Base-by-base conservation (phyloP, 2,329 filamentous ascomycete species). In the Penicillium italicum region DNA sequence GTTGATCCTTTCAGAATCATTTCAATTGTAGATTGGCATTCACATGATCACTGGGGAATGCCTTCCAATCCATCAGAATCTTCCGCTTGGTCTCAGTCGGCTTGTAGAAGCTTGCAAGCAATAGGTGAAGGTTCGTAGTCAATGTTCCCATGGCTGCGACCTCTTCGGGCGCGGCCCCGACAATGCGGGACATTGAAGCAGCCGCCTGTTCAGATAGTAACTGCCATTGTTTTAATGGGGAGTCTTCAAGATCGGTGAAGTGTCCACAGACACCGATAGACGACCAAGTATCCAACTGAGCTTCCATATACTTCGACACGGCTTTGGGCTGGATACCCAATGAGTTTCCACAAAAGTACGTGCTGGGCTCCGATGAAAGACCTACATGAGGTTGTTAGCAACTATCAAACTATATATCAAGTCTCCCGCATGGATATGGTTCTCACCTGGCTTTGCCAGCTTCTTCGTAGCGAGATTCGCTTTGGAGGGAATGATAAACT, bases 341-440 rank as follows among this genome's bases (percentile, higher is more conserved):
- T 0, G 90, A 96, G 76, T 96, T 96, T 52, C 91, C 91, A 62
- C 90, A 91, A 63, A 96, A 86, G 73, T 96, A 96, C 53, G 90
- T 86, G 40, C 69, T 70, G 36, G 66, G 69, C 8, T 76, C 68
- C 20, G 70, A 64, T 1, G 70, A 72, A 42, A 72, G 63, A 50
- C 73, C 75, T 68, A 44, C 22, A 37, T 45, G 12, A 14, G 6
- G 14, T 37, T 30, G 42, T 67, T 48, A 69, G 59, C 22, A 16
- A 48, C 5, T 11, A 24, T 11, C 18, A 14, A 40, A n/a, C 9
- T n/a, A 30, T 31, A 26, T 4, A 30, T n/a, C 33, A 26, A 2
- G 37, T 24, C 16, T 24, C 16, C 11, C 1, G 7, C 22, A 3
- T 14, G 22, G 14, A 55, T 34, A 33, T 42, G 6, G 10, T 31